Evolutionary conservation across 306 rosid species (phyloP).

Genomic region (Dicorynia guianensis): DNA sequence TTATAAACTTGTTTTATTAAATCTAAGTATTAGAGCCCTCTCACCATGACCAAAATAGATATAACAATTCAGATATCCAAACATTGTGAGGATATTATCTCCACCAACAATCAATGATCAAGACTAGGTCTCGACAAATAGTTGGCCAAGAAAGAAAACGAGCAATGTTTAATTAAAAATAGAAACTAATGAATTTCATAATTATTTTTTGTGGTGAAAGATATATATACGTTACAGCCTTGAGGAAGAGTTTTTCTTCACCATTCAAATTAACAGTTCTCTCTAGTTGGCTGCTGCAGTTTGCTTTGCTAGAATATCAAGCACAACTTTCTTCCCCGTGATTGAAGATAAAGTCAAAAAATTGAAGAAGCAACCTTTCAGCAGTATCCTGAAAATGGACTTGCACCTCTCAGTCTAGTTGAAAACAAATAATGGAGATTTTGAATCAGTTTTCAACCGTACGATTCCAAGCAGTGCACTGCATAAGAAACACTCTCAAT

Average conservation of each 20-base stretch:
- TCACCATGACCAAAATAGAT: no score
- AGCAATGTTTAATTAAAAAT: not conserved
- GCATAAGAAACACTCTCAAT: not conserved
- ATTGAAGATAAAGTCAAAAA: not conserved
- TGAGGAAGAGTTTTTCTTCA: not conserved
- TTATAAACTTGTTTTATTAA: no score
- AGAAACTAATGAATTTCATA: not conserved
- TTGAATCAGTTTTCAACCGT: not conserved
- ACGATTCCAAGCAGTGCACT: not conserved
- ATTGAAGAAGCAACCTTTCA: not conserved
- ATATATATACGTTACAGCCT: not conserved
- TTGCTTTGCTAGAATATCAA: not conserved
- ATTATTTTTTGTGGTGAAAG: not conserved
- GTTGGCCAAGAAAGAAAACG: no score
- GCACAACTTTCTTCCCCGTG: not conserved
- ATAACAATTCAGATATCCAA: no score
- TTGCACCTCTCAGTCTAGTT: not conserved
- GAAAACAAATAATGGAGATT: not conserved
- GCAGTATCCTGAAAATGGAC: not conserved
- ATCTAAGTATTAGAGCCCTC: no score
- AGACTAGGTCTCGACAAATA: no score
- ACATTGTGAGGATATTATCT: no score
- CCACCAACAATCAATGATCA: no score
- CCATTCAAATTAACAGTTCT: not conserved
- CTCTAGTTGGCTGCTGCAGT: not conserved